A percentile compares a stretch with the other conserved stretches of the same genome.
These are phyloP conservation scores for Cordyceps tenuipes DNA, from an alignment of 2,329 filamentous ascomycete species.

Conservation along the genomic window DNA sequence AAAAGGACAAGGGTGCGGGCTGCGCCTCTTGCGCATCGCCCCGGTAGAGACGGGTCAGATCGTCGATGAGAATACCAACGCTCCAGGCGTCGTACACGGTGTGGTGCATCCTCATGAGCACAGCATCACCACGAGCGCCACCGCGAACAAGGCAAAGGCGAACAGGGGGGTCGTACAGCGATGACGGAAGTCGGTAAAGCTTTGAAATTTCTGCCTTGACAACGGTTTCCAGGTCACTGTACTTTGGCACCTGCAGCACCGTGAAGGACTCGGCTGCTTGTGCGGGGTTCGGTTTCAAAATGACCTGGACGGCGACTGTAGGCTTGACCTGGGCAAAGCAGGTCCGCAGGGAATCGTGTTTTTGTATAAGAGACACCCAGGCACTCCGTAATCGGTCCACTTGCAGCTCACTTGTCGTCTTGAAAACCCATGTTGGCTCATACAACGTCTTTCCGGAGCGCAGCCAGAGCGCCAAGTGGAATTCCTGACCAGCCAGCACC, in stretches of 20 bases:
- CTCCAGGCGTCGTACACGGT: not conserved
- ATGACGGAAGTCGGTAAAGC: not conserved
- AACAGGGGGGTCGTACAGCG: not conserved
- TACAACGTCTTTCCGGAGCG: not conserved
- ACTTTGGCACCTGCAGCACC: not conserved
- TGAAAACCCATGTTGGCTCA: not conserved
- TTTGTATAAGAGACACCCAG: not conserved
- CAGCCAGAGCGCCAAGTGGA: not conserved
- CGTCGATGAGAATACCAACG: not conserved
- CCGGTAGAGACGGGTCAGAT: not conserved
- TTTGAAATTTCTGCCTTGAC: not conserved
- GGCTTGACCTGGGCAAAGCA: not conserved
- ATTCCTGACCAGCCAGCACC: not conserved
- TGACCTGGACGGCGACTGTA: not conserved
- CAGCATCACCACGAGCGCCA: not conserved
- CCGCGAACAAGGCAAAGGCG: not conserved
- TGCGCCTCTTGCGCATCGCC: not conserved
- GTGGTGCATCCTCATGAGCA: not conserved
- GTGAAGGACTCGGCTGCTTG: not conserved
- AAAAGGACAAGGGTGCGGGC: not conserved
- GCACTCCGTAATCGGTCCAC: not conserved
- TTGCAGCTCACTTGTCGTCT: not conserved
- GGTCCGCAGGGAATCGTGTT: not conserved
- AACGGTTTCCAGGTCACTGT: not conserved
- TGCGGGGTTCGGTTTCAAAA: not conserved